phyloP scores from a whole-genome alignment of 352 stramenopile genomes.

The Thraustochytrium striatum region DNA sequence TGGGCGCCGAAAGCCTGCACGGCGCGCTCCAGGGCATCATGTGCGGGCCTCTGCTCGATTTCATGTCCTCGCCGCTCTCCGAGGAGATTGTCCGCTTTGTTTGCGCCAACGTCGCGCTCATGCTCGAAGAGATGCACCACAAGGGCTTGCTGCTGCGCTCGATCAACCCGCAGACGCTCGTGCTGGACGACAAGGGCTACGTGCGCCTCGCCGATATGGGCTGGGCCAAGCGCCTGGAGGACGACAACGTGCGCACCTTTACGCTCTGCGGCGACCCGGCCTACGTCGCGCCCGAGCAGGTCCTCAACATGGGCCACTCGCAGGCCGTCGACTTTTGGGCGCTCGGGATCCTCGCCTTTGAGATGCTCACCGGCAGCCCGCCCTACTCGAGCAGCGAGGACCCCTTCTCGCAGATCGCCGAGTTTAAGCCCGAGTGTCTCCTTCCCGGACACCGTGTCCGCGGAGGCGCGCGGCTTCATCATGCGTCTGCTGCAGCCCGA shows the following conservation, averaged over 20 bases:
- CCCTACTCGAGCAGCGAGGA: constrained; percentile 69
- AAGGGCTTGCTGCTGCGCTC: constrained; percentile 67
- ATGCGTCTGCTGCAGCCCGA: constrained; percentile 64
- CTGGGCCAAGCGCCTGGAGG: constrained; percentile 55
- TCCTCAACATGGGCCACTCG: constrained; percentile 62
- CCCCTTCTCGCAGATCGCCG: constrained; percentile 79
- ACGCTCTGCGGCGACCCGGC: constrained; percentile 87
- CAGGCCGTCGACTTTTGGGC: constrained; percentile 80
- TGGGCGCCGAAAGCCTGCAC: constrained; percentile 14
- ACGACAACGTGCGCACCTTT: constrained; percentile 72
- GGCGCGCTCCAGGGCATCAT: constrained; percentile 24
- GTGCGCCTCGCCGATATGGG: constrained; percentile 54
- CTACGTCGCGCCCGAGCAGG: constrained; percentile 51
- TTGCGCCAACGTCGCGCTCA: constrained; percentile 67
- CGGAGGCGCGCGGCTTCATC: constrained; percentile 69
- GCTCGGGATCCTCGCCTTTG: constrained; percentile 72
- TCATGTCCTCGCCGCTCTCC: constrained; percentile 56
- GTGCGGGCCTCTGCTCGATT: constrained; percentile 29
- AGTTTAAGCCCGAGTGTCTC: constrained; percentile 59
- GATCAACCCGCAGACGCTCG: constrained; percentile 49
- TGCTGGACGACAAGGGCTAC: constrained; percentile 48
- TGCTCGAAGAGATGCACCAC: constrained; percentile 79
- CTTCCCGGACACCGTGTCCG: constrained; percentile 67
- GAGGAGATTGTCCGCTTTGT: constrained; percentile 67
- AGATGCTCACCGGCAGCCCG: constrained; percentile 72